A percentile compares a stretch with the other conserved stretches of the same genome.
phyloP scores from a whole-genome alignment of 495 filamentous ascomycete species.

The Xylaria flabelliformis region DNA sequence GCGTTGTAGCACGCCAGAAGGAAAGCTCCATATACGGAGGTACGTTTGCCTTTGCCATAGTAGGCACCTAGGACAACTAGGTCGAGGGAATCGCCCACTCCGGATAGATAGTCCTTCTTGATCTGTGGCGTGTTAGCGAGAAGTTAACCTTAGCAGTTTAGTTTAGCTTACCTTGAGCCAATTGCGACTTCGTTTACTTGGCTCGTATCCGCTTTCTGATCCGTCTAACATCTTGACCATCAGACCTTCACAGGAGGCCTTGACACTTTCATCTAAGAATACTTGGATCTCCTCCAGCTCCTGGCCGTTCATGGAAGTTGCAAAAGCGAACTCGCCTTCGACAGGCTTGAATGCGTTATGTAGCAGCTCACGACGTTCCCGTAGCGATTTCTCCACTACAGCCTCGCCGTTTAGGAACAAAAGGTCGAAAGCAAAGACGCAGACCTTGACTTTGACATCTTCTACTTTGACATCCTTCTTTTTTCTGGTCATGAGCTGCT shows the following conservation, averaged over 20 bases:
- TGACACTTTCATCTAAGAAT: conserved; percentile 90
- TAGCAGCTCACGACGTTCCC: conserved; percentile 81
- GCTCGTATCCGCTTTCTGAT: conserved; percentile 88
- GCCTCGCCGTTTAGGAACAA: conserved; percentile 94
- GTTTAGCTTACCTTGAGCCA: conserved; percentile 82
- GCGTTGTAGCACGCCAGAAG: conserved; percentile 92
- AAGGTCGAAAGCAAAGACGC: conserved; percentile 96
- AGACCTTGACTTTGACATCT: conserved; percentile 96
- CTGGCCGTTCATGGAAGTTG: conserved; percentile 83
- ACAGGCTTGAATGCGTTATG: conserved; percentile 73
- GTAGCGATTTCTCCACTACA: conserved; percentile 83
- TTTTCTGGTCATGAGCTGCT: conserved; percentile 97
- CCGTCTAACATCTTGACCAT: conserved; percentile 99
- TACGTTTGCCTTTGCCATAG: conserved; percentile 92
- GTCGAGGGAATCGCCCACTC: conserved; percentile 93
- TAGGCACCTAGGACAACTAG: conserved; percentile 96
- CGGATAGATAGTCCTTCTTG: conserved; percentile 96
- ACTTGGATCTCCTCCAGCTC: conserved; percentile 91
- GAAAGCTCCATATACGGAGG: conserved; percentile 93
- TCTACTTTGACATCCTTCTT: conserved; percentile 97
- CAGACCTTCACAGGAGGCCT: conserved; percentile 92
- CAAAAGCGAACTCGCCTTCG: conserved; percentile 92
- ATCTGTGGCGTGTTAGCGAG: conserved; percentile 59
- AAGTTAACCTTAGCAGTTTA: background rate
- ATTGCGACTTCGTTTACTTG: conserved; percentile 91